Evolutionary conservation across 257 asterid genomes (phyloP), one percentile per base, ranked within the genome.

Genomic region (Solanum dulcamara): DNA sequence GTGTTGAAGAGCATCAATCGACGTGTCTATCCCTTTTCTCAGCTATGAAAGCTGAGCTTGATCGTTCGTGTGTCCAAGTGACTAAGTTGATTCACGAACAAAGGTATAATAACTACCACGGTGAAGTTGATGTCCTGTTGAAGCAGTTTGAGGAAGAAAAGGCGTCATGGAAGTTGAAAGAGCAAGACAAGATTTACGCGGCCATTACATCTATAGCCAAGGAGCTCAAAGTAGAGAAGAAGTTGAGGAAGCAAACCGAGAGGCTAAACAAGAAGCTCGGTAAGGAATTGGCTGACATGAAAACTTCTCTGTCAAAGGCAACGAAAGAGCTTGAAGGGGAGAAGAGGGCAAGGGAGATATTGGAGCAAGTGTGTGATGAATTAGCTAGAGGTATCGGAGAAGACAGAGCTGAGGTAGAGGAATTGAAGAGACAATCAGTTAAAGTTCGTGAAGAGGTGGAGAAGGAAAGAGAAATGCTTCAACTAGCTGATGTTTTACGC

Each of bases 381-480:
- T 64, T 97, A 86, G 98, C 98, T 4, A 84, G 92, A 10, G 99
- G 98, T 20, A 92, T 97, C 4, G 98, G 97, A 11, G 96, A 95
- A 84, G 98, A 97, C 75, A 87, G 94, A 81, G 98, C 97, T 0
- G 94, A 91, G 87, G 98, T 91, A 83, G 99, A 93, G 89, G 97
- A 92, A 71, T 51, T 97, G 84, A 95, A 93, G 91, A 91, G 87
- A 77, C 83, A 77, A 28, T 77, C 83, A 0, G 96, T 85, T 2
- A 92, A 92, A 90, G 97, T 91, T 22, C 91, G 92, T 0, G 94
- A 93, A 55, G 98, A 95, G 79, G 89, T 97, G 32, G 99, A 97
- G 70, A 97, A 93, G 79, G 99, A 97, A 88, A 90, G 99, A 86
- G 99, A 97, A 91, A 95, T 94, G 99, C 96, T 97, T 86, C 99